A percentile compares a stretch with the other conserved stretches of the same genome.
Conservation (phyloP, 1,139 yeast genomes). For the Meyerozyma sp. region DNA sequence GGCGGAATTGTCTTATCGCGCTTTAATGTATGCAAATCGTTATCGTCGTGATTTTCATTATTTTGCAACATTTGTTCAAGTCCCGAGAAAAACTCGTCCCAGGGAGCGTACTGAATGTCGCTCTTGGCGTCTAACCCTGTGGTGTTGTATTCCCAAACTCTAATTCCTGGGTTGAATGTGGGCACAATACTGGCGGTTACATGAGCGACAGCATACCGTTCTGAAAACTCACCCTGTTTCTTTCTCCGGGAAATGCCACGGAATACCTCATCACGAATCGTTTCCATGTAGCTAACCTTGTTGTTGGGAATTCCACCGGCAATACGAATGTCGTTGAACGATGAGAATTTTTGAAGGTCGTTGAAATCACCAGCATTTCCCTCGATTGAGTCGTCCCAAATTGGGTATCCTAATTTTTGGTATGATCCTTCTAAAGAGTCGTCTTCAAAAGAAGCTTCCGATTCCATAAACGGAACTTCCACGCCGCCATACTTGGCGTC, state of each 20-base stretch:
- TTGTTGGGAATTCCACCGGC: slow-evolving; percentile 62
- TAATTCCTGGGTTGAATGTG: slow-evolving; percentile 74
- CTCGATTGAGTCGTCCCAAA: slow-evolving; percentile 13
- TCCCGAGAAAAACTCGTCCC: slow-evolving; percentile 52
- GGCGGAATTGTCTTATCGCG: slow-evolving; percentile 66
- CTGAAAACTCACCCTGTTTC: slow-evolving; percentile 42
- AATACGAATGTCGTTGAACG: slow-evolving; percentile 7
- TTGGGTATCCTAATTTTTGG: slow-evolving; percentile 12
- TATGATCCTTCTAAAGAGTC: slow-evolving; percentile 4
- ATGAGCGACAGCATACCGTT: slow-evolving; percentile 65
- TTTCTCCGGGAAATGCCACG: slow-evolving; percentile 39
- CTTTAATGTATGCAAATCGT: slow-evolving; percentile 14
- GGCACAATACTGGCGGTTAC: slow-evolving; percentile 78
- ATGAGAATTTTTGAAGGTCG: not conserved
- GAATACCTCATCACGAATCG: slow-evolving; percentile 48
- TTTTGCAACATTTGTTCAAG: slow-evolving; percentile 28
- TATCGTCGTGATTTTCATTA: slow-evolving; percentile 6
- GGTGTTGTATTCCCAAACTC: slow-evolving; percentile 83
- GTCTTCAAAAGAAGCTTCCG: slow-evolving; percentile 9
- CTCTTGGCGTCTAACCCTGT: slow-evolving; percentile 38
- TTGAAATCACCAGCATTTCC: not conserved
- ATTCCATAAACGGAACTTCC: slow-evolving; percentile 1
- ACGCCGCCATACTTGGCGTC: slow-evolving; percentile 11
- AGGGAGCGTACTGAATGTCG: slow-evolving; percentile 27
- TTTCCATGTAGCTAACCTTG: slow-evolving; percentile 58